Evolutionary conservation across 1,284 basidiomycete species (phyloP).

Genomic region (Moesziomyces aphidis): DNA sequence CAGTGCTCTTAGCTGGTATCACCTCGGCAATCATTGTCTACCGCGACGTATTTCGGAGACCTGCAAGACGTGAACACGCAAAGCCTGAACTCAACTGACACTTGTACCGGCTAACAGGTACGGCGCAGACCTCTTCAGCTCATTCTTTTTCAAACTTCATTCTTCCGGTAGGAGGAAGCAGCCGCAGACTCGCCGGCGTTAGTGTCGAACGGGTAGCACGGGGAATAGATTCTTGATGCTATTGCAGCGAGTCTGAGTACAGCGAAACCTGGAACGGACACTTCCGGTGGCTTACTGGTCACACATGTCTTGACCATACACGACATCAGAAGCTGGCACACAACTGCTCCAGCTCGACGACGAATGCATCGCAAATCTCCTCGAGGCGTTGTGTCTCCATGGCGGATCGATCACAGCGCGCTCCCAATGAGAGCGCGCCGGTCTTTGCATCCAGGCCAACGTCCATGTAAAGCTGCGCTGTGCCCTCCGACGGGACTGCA

Average conservation of each 20-base stretch:
- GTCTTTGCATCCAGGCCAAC: conserved; percentile 9
- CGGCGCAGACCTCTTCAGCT: too few species aligned
- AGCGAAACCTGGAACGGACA: too few species aligned
- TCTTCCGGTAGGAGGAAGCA: too few species aligned
- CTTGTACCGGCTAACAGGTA: too few species aligned
- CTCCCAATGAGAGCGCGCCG: conserved; percentile 7
- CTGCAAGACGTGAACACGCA: too few species aligned
- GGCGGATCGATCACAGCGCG: conserved; percentile 12
- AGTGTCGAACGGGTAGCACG: too few species aligned
- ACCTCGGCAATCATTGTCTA: too few species aligned
- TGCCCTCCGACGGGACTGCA: background rate
- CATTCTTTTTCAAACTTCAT: too few species aligned
- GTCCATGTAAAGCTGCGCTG: conserved; percentile 20
- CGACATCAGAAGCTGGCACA: background rate
- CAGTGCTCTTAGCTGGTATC: too few species aligned
- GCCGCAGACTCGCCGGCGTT: too few species aligned
- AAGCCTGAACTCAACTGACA: too few species aligned
- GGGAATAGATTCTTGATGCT: background rate
- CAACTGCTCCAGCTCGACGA: conserved; percentile 5
- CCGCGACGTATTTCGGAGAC: too few species aligned
- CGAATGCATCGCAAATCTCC: conserved; percentile 9
- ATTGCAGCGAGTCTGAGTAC: background rate
- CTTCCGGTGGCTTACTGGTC: background rate
- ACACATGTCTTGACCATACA: background rate
- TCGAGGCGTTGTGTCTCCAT: conserved; percentile 6